Conservation (phyloP, 2,329 filamentous ascomycete species). For the Fusarium sp. region DNA sequence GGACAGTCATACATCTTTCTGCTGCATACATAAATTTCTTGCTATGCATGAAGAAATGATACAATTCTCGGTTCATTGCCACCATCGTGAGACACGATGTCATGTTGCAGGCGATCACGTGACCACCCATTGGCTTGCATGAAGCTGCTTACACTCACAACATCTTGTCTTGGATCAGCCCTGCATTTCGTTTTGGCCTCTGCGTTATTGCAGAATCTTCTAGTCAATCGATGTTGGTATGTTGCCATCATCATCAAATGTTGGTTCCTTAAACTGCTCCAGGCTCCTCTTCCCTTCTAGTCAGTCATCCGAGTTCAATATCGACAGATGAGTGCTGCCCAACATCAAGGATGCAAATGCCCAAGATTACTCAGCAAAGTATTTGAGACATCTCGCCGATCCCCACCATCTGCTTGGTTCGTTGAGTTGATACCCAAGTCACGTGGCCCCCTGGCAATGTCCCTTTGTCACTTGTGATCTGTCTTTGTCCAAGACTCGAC, state of each 20-base stretch:
- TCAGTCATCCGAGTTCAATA: background rate
- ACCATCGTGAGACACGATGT: background rate
- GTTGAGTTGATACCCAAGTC: background rate
- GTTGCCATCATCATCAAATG: background rate
- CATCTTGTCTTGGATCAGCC: background rate
- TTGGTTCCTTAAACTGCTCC: background rate
- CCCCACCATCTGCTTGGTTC: background rate
- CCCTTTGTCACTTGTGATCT: background rate
- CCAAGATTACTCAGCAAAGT: background rate
- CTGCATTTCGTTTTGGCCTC: background rate
- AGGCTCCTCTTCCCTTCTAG: background rate
- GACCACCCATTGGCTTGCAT: background rate
- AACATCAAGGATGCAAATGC: background rate
- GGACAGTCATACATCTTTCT: background rate
- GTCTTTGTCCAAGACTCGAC: background rate
- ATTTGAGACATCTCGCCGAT: background rate
- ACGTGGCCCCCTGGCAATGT: background rate
- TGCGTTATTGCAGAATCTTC: background rate
- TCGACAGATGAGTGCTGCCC: background rate
- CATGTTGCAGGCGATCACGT: background rate
- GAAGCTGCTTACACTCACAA: background rate
- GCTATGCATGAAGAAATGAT: background rate
- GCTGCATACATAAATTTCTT: background rate
- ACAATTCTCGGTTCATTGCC: background rate
- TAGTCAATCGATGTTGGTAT: background rate